These are phyloP conservation scores for Cytospora schulzeri DNA, from an alignment of 2,329 filamentous ascomycete species.

Conservation along the genomic window DNA sequence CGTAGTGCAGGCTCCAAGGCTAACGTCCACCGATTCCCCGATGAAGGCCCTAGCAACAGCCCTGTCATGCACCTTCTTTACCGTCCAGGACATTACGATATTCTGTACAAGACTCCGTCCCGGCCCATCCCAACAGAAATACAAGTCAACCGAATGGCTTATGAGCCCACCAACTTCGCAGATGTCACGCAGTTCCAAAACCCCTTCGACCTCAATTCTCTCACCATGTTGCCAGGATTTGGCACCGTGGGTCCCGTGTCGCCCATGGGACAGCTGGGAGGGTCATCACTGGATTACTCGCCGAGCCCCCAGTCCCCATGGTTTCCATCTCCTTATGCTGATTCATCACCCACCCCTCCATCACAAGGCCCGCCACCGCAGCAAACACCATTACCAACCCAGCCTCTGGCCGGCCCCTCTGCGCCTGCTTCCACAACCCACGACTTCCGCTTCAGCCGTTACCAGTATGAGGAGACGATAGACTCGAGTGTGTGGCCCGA, in stretches of 20 bases:
- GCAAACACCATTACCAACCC: conserved; percentile 34
- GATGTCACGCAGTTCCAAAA: conserved; percentile 27
- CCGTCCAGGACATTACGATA: conserved; percentile 87
- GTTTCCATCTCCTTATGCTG: conserved; percentile 40
- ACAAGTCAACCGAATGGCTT: conserved; percentile 56
- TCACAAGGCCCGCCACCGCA: conserved; percentile 30
- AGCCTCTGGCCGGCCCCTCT: conserved; percentile 36
- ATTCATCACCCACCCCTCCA: conserved; percentile 31
- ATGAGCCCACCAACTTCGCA: conserved; percentile 17
- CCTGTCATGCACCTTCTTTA: conserved; percentile 62
- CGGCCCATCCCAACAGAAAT: conserved; percentile 40
- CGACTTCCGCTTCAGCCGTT: conserved; percentile 57
- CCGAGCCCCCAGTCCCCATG: conserved; percentile 42
- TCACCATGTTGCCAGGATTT: conserved; percentile 53
- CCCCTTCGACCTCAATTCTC: conserved; percentile 45
- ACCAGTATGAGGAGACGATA: conserved; percentile 45
- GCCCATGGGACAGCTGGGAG: conserved; percentile 26
- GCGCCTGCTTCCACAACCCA: conserved; percentile 38
- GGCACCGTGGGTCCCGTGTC: conserved; percentile 30
- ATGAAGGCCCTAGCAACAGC: conserved; percentile 45
- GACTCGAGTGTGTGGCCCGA: conserved; percentile 42
- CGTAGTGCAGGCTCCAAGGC: conserved; percentile 77
- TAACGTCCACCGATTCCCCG: conserved; percentile 69
- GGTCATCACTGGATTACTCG: conserved; percentile 35
- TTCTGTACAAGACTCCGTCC: conserved; percentile 65